Base-by-base conservation (phyloP, 2,329 filamentous ascomycete species). In the Ciborinia camelliae region DNA sequence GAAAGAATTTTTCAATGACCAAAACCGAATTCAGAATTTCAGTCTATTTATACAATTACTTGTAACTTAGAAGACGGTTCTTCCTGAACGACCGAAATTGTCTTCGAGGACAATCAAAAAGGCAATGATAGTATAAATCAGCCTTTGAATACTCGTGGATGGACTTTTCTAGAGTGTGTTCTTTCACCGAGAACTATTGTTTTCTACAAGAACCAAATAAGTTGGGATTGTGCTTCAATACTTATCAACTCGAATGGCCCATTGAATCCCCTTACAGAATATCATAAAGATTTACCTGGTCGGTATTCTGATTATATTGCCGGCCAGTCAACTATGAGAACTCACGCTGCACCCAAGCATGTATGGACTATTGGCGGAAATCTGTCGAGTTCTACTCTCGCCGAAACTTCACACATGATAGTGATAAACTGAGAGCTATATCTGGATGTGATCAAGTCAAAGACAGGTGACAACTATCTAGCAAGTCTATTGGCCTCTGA, bases 361-460 rank as follows among this genome's bases (percentile, higher is more conserved):
- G 53, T 26, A 37, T n/a, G n/a, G n/a, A 20, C 26, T 26, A 39
- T 57, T 35, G 53, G n/a, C 35, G 15, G 23, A 57, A 45, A 3
- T 41, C 15, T 3, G 23, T 45, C 3, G 2, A 57, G 23, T 57
- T 57, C 37, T 57, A 57, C n/a, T 57, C 35, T 28, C 32, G 3
- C 4, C 6, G 37, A n/a, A 57, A 18, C 3, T 45, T 45, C 37
- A n/a, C 53, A 26, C 3, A 57, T 20, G 4, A 43, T 3, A 10
- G 23, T 26, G 37, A 43, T 43, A 30, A 30, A 26, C 2, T 57
- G 6, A 57, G 53, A 26, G 53, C 53, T 26, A 45, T 57, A 14
- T 43, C 53, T 26, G 53, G 53, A 28, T 57, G 53, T 57, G 37
- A n/a, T 1, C 37, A 57, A 57, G 43, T 14, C 37, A 28, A 57